Evolutionary conservation across 2,329 filamentous ascomycete species (phyloP).

Genomic region (Fusarium guadeloupense): DNA sequence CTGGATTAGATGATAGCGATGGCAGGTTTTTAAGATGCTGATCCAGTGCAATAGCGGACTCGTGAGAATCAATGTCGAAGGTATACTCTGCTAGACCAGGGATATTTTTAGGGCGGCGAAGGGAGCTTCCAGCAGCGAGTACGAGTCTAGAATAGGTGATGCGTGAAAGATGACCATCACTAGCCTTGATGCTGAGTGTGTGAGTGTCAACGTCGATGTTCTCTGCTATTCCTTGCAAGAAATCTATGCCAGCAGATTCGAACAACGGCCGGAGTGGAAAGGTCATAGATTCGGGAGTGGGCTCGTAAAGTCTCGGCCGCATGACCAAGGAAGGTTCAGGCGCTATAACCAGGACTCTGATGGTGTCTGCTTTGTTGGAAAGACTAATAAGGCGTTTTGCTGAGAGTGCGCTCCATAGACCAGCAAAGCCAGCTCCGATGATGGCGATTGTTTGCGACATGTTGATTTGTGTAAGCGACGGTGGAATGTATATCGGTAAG

Average conservation of each 20-base stretch:
- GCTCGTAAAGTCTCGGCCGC: constrained; percentile 49
- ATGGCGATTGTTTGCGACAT: constrained; percentile 12
- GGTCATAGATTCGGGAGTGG: constrained; percentile 38
- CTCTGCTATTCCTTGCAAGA: constrained; percentile 39
- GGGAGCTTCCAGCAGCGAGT: constrained; percentile 48
- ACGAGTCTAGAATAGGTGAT: constrained; percentile 49
- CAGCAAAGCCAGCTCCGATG: constrained; percentile 15
- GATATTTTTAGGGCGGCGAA: constrained; percentile 40
- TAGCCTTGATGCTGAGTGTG: no score
- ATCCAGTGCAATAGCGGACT: constrained; percentile 41
- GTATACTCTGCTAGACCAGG: constrained; percentile 45
- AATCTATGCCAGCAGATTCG: constrained; percentile 39
- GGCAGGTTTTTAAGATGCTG: constrained; percentile 40
- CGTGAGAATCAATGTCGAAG: constrained; percentile 48
- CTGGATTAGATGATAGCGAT: constrained; percentile 34
- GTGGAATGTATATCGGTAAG: no score
- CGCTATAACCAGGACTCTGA: constrained; percentile 46
- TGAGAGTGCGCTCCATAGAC: constrained; percentile 16
- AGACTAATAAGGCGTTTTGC: constrained; percentile 11
- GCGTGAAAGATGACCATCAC: no score
- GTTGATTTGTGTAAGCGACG: no score
- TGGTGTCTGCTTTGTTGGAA: background rate
- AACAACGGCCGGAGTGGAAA: constrained; percentile 39
- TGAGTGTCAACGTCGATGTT: constrained; percentile 30
- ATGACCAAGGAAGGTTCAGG: constrained; percentile 47